Evolutionary conservation across 1,139 yeast genomes (phyloP).

Genomic region (Meyerozyma athensensis): DNA sequence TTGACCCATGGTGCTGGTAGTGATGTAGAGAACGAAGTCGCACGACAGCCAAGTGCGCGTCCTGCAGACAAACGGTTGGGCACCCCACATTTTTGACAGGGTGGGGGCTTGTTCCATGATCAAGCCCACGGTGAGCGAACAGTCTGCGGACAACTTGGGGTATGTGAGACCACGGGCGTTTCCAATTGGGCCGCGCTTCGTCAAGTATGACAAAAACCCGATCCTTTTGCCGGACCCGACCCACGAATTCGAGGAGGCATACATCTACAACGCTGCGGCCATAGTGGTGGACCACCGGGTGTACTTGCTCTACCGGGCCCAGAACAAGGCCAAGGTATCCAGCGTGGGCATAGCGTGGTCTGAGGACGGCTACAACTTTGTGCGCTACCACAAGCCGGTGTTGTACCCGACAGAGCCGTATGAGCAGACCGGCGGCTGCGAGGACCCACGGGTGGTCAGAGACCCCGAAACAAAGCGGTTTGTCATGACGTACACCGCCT

Average conservation of each 20-base stretch:
- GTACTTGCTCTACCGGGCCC: conserved; percentile 38
- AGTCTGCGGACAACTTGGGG: conserved; percentile 31
- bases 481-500: conserved; percentile 41
- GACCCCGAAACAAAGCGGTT: conserved; percentile 34
- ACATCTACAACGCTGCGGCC: conserved; percentile 42
- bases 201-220: conserved; percentile 32
- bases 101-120: too few relatives aligned
- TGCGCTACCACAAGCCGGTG: conserved; percentile 29
- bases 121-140: conserved; percentile 24
- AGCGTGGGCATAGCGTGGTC: conserved; percentile 43
- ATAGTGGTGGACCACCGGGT: conserved; percentile 39
- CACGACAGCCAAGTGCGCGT: neutral
- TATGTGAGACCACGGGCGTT: conserved; percentile 33
- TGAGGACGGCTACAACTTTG: conserved; percentile 33
- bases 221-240: conserved; percentile 37
- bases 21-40: neutral
- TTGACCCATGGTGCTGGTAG: conserved; percentile 54
- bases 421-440: conserved; percentile 42
- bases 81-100: neutral
- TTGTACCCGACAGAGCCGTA: conserved; percentile 36
- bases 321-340: conserved; percentile 30
- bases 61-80: neutral
- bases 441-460: conserved; percentile 41
- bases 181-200: conserved; percentile 40
- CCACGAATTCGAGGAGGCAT: conserved; percentile 37